Conservation (phyloP, 2,329 filamentous ascomycete species). For the Phialophora tarda region DNA sequence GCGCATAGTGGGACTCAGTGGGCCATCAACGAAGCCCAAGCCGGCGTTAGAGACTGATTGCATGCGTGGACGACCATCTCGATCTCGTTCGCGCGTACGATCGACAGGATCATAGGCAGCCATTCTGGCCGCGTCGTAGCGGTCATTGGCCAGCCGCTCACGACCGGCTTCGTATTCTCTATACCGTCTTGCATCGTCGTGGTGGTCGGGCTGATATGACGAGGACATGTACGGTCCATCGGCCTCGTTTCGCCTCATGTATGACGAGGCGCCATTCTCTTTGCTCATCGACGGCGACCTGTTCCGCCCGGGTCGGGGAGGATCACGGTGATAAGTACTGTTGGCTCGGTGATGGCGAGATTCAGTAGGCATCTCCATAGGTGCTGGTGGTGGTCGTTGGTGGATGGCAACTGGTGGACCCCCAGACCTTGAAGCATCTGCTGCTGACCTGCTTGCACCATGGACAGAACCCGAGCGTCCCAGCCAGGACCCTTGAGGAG, state of each 20-base stretch:
- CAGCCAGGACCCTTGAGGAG: constrained; percentile 21
- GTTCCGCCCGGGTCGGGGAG: constrained; percentile 26
- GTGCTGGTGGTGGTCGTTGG: constrained; percentile 31
- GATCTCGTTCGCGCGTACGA: constrained; percentile 32
- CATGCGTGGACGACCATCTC: constrained; percentile 31
- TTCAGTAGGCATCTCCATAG: constrained; percentile 31
- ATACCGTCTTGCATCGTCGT: constrained; percentile 31
- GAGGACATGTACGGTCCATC: constrained; percentile 28
- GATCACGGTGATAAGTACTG: constrained; percentile 34
- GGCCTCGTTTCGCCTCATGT: constrained; percentile 25
- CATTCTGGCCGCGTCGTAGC: constrained; percentile 37
- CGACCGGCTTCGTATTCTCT: constrained; percentile 34
- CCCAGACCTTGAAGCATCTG: constrained; percentile 9
- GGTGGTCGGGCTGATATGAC: constrained; percentile 29
- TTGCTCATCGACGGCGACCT: constrained; percentile 34
- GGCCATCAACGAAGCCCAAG: constrained; percentile 23
- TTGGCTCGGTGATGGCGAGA: constrained; percentile 29
- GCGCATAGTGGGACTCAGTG: constrained; percentile 18
- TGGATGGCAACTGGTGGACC: constrained; percentile 35
- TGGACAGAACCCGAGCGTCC: constrained; percentile 31
- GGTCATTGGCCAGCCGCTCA: constrained; percentile 34
- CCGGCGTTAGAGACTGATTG: constrained; percentile 29
- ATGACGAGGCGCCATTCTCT: constrained; percentile 23
- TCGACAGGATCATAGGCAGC: constrained; percentile 34
- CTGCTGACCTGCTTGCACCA: constrained; percentile 19